phyloP scores from a whole-genome alignment of 2,329 filamentous ascomycete genomes.

The Alternaria dauci region DNA sequence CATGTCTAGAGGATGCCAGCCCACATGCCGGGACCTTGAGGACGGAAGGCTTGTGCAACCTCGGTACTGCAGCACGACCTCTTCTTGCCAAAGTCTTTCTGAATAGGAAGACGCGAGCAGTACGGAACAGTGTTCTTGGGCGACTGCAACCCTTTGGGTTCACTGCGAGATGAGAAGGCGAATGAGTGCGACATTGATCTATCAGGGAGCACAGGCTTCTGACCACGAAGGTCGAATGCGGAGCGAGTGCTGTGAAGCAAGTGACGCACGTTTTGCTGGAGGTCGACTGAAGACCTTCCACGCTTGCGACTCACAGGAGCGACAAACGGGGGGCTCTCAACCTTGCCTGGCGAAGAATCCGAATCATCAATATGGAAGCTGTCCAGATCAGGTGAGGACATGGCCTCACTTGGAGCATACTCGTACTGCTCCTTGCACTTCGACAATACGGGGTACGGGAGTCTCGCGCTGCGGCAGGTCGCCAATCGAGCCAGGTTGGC shows the following conservation, averaged over 20 bases:
- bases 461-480: conserved; percentile 60
- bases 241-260: conserved; percentile 59
- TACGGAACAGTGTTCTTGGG: conserved; percentile 52
- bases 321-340: conserved; percentile 38
- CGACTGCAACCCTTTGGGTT: conserved; percentile 50
- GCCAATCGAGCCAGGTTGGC: conserved; percentile 60
- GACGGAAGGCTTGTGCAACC: conserved; percentile 60
- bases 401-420: conserved; percentile 45
- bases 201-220: conserved; percentile 47
- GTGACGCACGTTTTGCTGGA: conserved; percentile 73
- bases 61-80: conserved; percentile 72
- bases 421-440: conserved; percentile 51
- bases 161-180: conserved; percentile 36
- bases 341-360: conserved; percentile 38
- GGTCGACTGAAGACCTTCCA: conserved; percentile 67
- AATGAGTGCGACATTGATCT: conserved; percentile 48
- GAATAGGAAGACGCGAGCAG: conserved; percentile 53
- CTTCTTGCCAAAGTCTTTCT: conserved; percentile 64
- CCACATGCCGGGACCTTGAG: conserved; percentile 72
- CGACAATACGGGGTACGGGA: conserved; percentile 51
- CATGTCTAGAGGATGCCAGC: conserved; percentile 62
- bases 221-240: conserved; percentile 50
- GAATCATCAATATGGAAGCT: conserved; percentile 62
- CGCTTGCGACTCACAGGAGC: conserved; percentile 61
- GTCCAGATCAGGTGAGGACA: conserved; percentile 52